Evolutionary conservation across 371 early-diverging fungal species (phyloP).

Genomic region (Pancytospora epiphaga): DNA sequence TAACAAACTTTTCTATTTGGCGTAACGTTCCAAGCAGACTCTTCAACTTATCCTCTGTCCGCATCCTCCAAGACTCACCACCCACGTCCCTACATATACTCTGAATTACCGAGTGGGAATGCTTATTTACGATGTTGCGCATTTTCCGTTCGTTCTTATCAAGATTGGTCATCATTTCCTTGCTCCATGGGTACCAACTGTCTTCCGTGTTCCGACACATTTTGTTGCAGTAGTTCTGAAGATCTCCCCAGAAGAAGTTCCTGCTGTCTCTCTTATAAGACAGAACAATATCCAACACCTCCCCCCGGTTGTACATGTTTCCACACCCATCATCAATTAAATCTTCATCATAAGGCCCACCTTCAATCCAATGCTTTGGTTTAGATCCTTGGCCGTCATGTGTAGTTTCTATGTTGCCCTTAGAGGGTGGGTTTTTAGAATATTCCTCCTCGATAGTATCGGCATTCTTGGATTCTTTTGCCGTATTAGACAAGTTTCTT

Average conservation of each 20-base stretch:
- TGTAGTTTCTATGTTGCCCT: too few relatives aligned
- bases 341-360: too few relatives aligned
- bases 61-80: not conserved
- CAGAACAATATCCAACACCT: not conserved
- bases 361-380: too few relatives aligned
- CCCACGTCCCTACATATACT: not conserved
- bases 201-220: not conserved
- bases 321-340: not conserved
- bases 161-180: not conserved
- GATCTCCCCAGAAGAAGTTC: not conserved
- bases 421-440: too few relatives aligned
- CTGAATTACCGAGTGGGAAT: not conserved
- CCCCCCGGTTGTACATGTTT: not conserved
- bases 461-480: too few relatives aligned
- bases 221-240: not conserved
- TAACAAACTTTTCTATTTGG: not conserved
- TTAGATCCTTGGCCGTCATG: too few relatives aligned
- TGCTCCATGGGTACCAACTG: not conserved
- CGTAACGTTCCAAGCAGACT: not conserved
- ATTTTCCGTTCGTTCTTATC: not conserved
- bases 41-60: not conserved
- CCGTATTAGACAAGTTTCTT: too few relatives aligned
- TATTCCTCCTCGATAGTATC: too few relatives aligned
- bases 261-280: not conserved
- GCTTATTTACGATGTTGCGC: not conserved